These are phyloP conservation scores for Phaseolus coccineus DNA, from an alignment of 331 rosid species.

Conservation along the genomic window DNA sequence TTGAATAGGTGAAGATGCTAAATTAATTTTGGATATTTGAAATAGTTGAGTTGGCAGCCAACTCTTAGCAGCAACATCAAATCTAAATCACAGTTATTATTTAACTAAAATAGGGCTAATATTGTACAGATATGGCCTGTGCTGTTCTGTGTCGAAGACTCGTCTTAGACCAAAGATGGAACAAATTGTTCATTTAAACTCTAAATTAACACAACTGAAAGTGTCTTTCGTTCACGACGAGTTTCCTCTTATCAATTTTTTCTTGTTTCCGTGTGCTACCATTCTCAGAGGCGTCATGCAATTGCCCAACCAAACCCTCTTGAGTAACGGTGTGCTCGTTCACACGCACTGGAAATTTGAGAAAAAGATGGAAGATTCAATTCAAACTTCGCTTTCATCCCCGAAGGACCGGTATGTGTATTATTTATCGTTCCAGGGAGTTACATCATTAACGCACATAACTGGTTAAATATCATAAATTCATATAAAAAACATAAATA, in stretches of 20 bases:
- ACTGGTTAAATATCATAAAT: background rate
- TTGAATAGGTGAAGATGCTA: background rate
- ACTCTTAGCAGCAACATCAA: background rate
- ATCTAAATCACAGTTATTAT: background rate
- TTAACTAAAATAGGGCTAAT: background rate
- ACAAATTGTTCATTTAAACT: background rate
- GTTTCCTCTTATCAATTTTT: background rate
- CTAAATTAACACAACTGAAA: background rate
- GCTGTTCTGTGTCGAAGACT: no score
- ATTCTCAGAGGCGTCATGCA: background rate
- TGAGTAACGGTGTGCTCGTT: background rate
- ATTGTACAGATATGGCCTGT: background rate
- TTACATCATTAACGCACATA: background rate
- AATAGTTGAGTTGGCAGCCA: constrained; percentile 8
- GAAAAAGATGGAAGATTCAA: background rate
- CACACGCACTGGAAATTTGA: background rate
- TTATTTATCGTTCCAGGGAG: background rate
- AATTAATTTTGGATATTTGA: background rate
- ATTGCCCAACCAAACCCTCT: background rate
- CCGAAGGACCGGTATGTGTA: background rate
- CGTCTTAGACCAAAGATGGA: no score
- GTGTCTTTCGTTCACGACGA: background rate
- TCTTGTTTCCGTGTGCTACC: background rate
- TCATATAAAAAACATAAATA: background rate
- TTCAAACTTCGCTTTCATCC: background rate